Conservation (phyloP, 371 early-diverging fungal species). For the Mucor circinelloides region DNA sequence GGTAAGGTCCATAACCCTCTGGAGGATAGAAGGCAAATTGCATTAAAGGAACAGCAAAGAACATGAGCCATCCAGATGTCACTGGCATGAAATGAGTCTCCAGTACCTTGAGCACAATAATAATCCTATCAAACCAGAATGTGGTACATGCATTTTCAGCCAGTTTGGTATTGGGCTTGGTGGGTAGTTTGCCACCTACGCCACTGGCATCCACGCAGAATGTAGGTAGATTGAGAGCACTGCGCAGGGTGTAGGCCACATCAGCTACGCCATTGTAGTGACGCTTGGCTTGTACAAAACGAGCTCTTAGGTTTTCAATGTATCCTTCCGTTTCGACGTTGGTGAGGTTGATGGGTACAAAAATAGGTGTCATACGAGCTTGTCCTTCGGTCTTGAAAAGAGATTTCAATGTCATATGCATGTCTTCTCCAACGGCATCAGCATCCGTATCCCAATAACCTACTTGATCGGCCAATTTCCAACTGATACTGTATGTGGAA, state of each 20-base stretch:
- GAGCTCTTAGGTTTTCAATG: slow-evolving; percentile 47
- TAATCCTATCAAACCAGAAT: slow-evolving; percentile 36
- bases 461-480: slow-evolving; percentile 62
- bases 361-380: slow-evolving; percentile 61
- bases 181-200: slow-evolving; percentile 43
- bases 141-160: background rate
- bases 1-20: slow-evolving; percentile 20
- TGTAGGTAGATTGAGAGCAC: slow-evolving; percentile 11
- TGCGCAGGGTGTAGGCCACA: slow-evolving; percentile 31
- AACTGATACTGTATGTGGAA: slow-evolving; percentile 66
- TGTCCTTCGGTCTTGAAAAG: slow-evolving; percentile 65
- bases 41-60: slow-evolving; percentile 57
- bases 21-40: slow-evolving; percentile 46
- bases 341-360: slow-evolving; percentile 67
- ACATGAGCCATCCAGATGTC: slow-evolving; percentile 61
- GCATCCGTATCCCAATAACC: slow-evolving; percentile 74
- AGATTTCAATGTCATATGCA: slow-evolving; percentile 77
- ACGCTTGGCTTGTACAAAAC: slow-evolving; percentile 65
- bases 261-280: slow-evolving; percentile 55
- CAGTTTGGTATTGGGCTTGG: background rate
- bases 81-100: slow-evolving; percentile 59
- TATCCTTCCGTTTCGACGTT: slow-evolving; percentile 65
- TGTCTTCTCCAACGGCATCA: slow-evolving; percentile 75
- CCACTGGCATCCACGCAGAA: slow-evolving; percentile 41
- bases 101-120: slow-evolving; percentile 57